Evolutionary conservation across 176 grass and related monocot genomes (phyloP), one percentile per base, ranked within the genome.

Genomic region (Oryza rufipogon): DNA sequence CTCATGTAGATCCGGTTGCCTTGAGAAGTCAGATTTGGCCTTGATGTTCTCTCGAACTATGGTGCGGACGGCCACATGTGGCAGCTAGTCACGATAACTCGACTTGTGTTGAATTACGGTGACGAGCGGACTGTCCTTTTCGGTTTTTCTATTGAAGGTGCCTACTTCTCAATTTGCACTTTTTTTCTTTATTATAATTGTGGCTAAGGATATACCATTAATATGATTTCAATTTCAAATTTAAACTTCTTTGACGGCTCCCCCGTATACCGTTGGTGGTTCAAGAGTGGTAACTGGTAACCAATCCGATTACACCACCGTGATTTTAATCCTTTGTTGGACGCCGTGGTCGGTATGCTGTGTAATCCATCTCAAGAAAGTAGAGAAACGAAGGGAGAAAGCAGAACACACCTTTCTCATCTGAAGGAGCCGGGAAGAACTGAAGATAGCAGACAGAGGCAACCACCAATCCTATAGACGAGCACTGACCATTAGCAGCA

Each of bases 381-480:
- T 17, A 8, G 19, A 58, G 54, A 38, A 38, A 38, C 36, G 6
- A 38, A 38, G 36, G 36, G 36, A 6, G 36, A n/a, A 8, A 58
- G 6, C 19, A 58, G 19, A n/a, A 42, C 60, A 22, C 74, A 91
- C 86, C 81, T 81, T 74, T 77, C 48, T 81, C 77, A 23, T 81
- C 77, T 61, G 77, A 91, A 33, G 89, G 89, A 11, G 54, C 10
- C 22, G 89, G 86, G 20, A 91, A 91, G 86, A 91, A 91, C 66
- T 91, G 89, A 36, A 85, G 86, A 71, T 88, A 91, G 67, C 86
- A 91, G 48, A 81, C 56, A 8, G 89, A 88, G 51, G 89, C 76
- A 2, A 88, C 77, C 66, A 81, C 77, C 65, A 81, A 22, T 41
- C 89, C 89, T 91, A 2, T 65, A 85, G 26, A 19, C 33, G 26